Evolutionary conservation across 2,329 filamentous ascomycete species (phyloP).

Genomic region (Zarea fungicola): DNA sequence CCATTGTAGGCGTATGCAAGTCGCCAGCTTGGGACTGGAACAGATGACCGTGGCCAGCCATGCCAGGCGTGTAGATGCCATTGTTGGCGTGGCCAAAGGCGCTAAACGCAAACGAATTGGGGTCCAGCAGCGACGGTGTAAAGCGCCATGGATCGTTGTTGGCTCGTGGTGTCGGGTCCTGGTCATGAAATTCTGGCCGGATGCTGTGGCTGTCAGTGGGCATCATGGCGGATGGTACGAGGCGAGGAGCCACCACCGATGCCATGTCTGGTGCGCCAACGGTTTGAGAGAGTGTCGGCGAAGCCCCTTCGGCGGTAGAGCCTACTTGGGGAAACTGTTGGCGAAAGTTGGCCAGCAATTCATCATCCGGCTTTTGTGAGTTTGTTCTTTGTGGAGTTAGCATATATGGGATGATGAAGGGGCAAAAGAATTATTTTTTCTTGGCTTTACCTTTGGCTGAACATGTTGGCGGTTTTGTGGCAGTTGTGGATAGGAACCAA

Average conservation of each 20-base stretch:
- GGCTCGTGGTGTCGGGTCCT: slow-evolving; percentile 76
- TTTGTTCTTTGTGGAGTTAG: slow-evolving; percentile 51
- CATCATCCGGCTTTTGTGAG: slow-evolving; percentile 80
- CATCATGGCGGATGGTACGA: neutral
- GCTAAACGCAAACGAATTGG: slow-evolving; percentile 75
- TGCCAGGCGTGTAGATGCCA: slow-evolving; percentile 84
- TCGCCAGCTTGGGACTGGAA: slow-evolving; percentile 83
- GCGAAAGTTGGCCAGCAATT: slow-evolving; percentile 78
- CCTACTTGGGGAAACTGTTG: slow-evolving; percentile 73
- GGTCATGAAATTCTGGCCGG: slow-evolving; percentile 48
- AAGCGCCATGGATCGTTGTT: slow-evolving; percentile 80
- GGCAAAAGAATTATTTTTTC: neutral
- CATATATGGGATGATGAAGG: neutral
- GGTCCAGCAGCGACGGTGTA: slow-evolving; percentile 82
- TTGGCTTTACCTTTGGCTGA: slow-evolving; percentile 16
- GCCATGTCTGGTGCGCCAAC: slow-evolving; percentile 20
- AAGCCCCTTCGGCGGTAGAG: slow-evolving; percentile 41
- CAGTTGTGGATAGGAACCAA: neutral
- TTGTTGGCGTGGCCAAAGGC: slow-evolving; percentile 73
- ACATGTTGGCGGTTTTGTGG: slow-evolving; percentile 11
- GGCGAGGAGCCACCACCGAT: neutral
- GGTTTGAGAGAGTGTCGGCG: slow-evolving; percentile 31
- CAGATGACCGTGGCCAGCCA: slow-evolving; percentile 68
- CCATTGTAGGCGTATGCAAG: slow-evolving; percentile 75
- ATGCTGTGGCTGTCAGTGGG: slow-evolving; percentile 1